Evolutionary conservation across 768 basidiomycete genomes (phyloP).

Genomic region (Boletus patriciae): DNA sequence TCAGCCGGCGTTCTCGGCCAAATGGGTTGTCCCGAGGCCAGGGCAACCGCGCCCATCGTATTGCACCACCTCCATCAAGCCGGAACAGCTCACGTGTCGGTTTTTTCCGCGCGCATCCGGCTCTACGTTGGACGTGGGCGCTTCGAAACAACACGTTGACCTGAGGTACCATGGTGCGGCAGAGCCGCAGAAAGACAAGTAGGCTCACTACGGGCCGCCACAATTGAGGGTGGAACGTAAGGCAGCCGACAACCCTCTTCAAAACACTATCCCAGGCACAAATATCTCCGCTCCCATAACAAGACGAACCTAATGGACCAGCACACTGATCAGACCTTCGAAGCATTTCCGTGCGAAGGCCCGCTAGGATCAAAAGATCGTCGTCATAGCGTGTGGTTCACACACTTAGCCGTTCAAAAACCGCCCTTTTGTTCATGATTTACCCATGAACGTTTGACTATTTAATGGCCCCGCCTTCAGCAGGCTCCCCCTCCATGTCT

Average conservation of each 20-base stretch:
- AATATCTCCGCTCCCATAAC: slow-evolving; percentile 12
- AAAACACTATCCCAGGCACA: not conserved
- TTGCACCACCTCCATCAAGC: not conserved
- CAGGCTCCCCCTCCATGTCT: slow-evolving; percentile 14
- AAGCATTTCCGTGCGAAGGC: slow-evolving; percentile 21
- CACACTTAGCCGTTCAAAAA: slow-evolving; percentile 18
- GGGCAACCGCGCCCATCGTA: no score
- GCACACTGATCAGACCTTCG: not conserved
- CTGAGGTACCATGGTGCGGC: no score
- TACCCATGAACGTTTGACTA: not conserved
- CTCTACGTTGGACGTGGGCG: not conserved
- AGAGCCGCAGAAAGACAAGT: not conserved
- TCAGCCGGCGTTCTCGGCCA: not conserved
- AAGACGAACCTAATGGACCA: slow-evolving; percentile 4
- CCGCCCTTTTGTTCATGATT: slow-evolving; percentile 7
- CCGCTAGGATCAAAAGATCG: slow-evolving; percentile 18
- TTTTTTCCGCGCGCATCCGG: not conserved
- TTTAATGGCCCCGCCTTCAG: not conserved
- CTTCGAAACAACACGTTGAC: not conserved
- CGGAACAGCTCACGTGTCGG: not conserved
- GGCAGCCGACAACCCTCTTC: slow-evolving; percentile 5
- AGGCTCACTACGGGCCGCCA: not conserved
- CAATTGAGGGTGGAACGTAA: slow-evolving; percentile 8
- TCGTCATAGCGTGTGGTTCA: not conserved
- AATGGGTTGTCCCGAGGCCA: not conserved